Conservation (phyloP, 2,329 filamentous ascomycete genomes). For the Trichoderma semiorbis region DNA sequence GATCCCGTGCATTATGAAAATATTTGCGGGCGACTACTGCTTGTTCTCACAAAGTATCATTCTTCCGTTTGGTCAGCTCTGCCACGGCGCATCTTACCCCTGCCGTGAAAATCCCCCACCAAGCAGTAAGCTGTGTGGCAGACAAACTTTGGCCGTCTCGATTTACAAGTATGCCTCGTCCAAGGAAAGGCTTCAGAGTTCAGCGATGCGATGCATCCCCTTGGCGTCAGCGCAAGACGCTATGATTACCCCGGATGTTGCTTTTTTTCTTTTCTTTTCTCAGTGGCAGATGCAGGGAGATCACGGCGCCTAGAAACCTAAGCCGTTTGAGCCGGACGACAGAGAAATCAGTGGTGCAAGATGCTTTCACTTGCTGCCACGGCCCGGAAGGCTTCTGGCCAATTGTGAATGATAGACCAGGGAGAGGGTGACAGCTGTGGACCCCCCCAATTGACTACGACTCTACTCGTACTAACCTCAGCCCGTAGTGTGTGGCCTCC, state of each 20-base stretch:
- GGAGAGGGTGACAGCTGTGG: conserved; percentile 13
- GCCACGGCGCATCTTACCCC: not conserved
- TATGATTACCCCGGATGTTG: not conserved
- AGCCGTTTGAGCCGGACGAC: not conserved
- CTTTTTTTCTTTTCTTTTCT: not conserved
- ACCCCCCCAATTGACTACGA: not conserved
- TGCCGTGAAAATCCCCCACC: not conserved
- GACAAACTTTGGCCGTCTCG: not conserved
- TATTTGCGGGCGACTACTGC: not conserved
- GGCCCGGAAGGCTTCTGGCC: conserved; percentile 5
- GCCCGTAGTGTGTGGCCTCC: conserved; percentile 6
- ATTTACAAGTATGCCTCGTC: not conserved
- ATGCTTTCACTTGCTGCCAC: not conserved
- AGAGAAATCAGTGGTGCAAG: conserved; percentile 7
- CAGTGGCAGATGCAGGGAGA: not conserved
- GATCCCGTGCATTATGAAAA: not conserved
- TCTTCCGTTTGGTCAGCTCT: conserved; percentile 4
- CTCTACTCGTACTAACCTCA: conserved; percentile 7
- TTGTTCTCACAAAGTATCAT: not conserved
- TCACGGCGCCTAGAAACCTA: not conserved
- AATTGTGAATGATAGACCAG: conserved; percentile 3
- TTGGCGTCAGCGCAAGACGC: not conserved
- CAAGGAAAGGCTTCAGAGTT: not conserved
- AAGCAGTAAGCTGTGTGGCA: not conserved
- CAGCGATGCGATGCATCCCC: not conserved